Evolutionary conservation across 192 early-diverging fungal species (phyloP).

Genomic region (Entomortierella parvispora): DNA sequence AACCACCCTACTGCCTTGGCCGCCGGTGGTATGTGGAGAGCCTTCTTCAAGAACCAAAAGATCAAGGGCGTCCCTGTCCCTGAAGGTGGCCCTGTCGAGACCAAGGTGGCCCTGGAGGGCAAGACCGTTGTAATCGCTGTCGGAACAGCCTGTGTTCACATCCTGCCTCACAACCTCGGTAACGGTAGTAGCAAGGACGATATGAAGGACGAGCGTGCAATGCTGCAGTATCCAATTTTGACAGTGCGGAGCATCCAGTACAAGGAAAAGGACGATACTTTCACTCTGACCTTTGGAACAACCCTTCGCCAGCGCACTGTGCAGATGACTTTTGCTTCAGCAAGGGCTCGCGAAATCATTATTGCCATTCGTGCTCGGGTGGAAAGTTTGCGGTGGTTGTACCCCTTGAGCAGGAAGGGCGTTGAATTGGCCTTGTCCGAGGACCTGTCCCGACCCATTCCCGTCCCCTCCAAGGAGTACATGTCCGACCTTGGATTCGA

Average conservation of each 20-base stretch:
- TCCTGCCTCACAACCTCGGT: constrained; percentile 44
- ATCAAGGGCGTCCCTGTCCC: constrained; percentile 37
- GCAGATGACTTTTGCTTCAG: constrained; percentile 40
- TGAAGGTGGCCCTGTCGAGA: constrained; percentile 13
- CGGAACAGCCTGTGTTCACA: constrained; percentile 21
- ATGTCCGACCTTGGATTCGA: constrained; percentile 42
- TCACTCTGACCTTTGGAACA: constrained; percentile 39
- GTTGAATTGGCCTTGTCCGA: constrained; percentile 38
- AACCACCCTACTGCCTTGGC: constrained; percentile 39
- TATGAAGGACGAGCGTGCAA: constrained; percentile 47
- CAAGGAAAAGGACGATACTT: constrained; percentile 40
- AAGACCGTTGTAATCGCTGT: constrained; percentile 36
- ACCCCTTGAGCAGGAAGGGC: constrained; percentile 39
- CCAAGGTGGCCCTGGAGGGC: constrained; percentile 36
- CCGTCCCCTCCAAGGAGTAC: constrained; percentile 40
- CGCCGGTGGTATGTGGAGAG: constrained; percentile 49
- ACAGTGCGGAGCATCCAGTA: constrained; percentile 37
- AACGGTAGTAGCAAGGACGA: constrained; percentile 46
- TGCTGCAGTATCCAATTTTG: constrained; percentile 40
- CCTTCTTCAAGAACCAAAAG: constrained; percentile 32
- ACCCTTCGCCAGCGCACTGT: constrained; percentile 45
- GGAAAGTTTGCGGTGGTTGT: constrained; percentile 45
- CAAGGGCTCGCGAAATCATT: constrained; percentile 40
- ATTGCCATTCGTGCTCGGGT: constrained; percentile 42
- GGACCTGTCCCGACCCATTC: constrained; percentile 24